Evolutionary conservation across 1,284 basidiomycete species (phyloP), one percentile per base, ranked within the genome.

Genomic region (Phylloboletellus chloephorus): DNA sequence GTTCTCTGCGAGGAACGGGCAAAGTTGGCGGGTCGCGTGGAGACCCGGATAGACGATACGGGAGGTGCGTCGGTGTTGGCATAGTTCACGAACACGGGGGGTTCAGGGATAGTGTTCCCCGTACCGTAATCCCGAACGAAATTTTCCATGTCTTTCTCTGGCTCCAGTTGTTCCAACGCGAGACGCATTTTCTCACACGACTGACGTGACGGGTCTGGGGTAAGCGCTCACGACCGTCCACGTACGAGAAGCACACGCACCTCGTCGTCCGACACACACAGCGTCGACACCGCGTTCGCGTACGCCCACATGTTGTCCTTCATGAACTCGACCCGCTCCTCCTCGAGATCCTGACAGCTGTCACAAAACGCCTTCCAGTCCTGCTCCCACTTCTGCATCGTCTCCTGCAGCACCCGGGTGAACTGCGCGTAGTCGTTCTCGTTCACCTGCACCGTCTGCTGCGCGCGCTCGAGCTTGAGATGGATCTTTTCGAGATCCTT

Each of bases 251-350:
- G 31, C 26, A 43, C 11, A 72, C 82, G 51, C 56, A 91, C 91
- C 75, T 96, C 91, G 60, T 98, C 96, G 59, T 98, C 95, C 15
- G 83, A 74, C 10, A 99, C 94, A 57, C 96, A 98, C 19, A 97
- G 88, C 6, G 89, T 90, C 4, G 93, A 96, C 15, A 98, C 84
- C 1, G 87, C 84, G 63, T 99, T 99, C 2, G 95, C 93, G 61
- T 91, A 97, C 22, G 83, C 81, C 95, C 95, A 99, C 61, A 96
- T 74, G 52, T 91, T 90, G 61, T 94, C 88, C 68, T 96, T 97
- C 68, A 88, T 83, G 58, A 96, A 90, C 49, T 93, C 90, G 59
- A 96, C 69, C 11, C 96, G 77, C 48, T 95, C 87, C 57, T 98
- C 94, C 61, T 99, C 95, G 33, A 96, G 64, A 66, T 99, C 95